A percentile compares a stretch with the other conserved stretches of the same genome.
phyloP scores from a whole-genome alignment of 2,329 filamentous ascomycete species.

The Aspergillus quadrilineatus region DNA sequence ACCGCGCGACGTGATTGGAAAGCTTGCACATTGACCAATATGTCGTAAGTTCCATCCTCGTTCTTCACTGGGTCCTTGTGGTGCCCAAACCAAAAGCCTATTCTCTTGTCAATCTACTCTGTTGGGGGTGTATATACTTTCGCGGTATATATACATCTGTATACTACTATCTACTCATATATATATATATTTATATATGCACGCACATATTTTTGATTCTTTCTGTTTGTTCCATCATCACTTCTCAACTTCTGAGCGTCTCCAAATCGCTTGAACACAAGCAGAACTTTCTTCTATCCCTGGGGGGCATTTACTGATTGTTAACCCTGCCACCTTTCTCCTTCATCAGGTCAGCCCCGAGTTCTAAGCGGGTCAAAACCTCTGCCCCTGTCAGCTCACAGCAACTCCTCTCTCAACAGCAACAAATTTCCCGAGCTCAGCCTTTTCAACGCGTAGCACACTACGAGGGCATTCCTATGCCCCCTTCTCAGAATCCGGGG shows the following conservation, averaged over 20 bases:
- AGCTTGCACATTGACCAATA: slow-evolving; percentile 35
- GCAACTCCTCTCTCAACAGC: slow-evolving; percentile 34
- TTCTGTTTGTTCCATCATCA: slow-evolving; percentile 2
- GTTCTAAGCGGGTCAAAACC: slow-evolving; percentile 44
- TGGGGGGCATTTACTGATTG: slow-evolving; percentile 8
- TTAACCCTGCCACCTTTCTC: slow-evolving; percentile 11
- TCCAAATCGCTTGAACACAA: not conserved
- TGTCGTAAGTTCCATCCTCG: slow-evolving; percentile 40
- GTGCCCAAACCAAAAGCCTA: slow-evolving; percentile 5
- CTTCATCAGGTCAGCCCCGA: slow-evolving; percentile 39
- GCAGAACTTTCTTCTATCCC: not conserved
- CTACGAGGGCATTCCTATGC: slow-evolving; percentile 44
- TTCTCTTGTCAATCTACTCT: slow-evolving; percentile 1
- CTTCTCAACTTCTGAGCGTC: not conserved
- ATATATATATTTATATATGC: slow-evolving; percentile 8
- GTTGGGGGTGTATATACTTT: slow-evolving; percentile 1
- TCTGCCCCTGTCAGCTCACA: slow-evolving; percentile 36
- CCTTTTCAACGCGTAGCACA: slow-evolving; percentile 35
- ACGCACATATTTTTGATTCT: not conserved
- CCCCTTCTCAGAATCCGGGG: slow-evolving; percentile 32
- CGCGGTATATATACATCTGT: slow-evolving; percentile 8
- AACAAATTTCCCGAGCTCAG: slow-evolving; percentile 28
- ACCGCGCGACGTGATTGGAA: slow-evolving; percentile 36
- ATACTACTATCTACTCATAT: slow-evolving; percentile 3
- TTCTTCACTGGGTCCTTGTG: slow-evolving; percentile 15